Evolutionary conservation across 768 basidiomycete genomes (phyloP).

Genomic region (Cystofilobasidium ferigula): DNA sequence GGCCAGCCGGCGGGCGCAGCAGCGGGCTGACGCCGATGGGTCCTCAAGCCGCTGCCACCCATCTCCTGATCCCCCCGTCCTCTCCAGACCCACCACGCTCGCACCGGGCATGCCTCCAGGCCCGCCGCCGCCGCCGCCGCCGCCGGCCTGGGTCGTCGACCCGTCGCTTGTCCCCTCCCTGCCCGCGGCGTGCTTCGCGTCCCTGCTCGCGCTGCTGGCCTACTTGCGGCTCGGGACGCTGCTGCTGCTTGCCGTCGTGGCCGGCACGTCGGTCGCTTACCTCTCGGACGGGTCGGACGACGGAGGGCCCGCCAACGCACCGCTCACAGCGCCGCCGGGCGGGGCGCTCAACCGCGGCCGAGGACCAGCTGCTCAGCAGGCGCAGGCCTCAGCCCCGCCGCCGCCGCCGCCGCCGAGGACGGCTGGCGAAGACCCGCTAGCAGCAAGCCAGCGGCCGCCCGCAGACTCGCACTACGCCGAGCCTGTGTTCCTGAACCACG

Average conservation of each 20-base stretch:
- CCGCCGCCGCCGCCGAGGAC: not conserved
- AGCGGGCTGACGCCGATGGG: no score
- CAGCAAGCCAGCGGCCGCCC: no score
- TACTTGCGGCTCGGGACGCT: constrained; percentile 24
- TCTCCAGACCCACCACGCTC: no score
- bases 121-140: no score
- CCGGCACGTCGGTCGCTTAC: constrained; percentile 18
- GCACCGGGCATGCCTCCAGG: no score
- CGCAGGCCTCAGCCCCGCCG: not conserved
- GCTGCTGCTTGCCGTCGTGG: constrained; percentile 7
- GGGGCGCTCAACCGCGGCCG: not conserved
- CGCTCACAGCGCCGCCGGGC: no score
- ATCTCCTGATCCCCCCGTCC: no score
- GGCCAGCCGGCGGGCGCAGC: no score
- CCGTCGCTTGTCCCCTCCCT: not conserved
- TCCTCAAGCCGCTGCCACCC: no score
- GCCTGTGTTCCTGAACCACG: constrained; percentile 8
- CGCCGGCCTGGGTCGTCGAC: not conserved
- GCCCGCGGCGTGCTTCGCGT: constrained; percentile 7
- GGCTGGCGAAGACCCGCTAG: no score
- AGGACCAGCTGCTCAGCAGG: not conserved
- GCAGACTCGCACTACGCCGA: constrained; percentile 4
- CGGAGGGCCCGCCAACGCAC: no score
- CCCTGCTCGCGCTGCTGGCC: constrained; percentile 27
- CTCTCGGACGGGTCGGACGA: not conserved